phyloP scores from a whole-genome alignment of 2,329 filamentous ascomycete species.

The Scleromitrula shiraiana region DNA sequence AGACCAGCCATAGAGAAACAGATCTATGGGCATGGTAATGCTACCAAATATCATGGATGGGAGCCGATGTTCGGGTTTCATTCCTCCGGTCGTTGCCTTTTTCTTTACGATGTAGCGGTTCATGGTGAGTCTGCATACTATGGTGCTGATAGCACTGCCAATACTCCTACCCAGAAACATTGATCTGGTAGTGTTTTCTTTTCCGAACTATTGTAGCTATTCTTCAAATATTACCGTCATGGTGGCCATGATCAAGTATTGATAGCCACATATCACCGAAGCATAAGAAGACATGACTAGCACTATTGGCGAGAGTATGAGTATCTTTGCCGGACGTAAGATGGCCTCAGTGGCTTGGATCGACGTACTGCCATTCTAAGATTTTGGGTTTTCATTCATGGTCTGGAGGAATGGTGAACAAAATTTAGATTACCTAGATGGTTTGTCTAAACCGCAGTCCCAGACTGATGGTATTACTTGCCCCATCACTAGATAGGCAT shows the following conservation, averaged over 20 bases:
- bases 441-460: no score
- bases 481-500: no score
- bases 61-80: slow-evolving; percentile 51
- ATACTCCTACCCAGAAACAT: slow-evolving; percentile 9
- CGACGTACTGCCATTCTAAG: no score
- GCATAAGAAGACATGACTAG: background rate
- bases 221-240: background rate
- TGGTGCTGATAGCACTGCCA: slow-evolving; percentile 34
- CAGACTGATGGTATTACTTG: no score
- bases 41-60: slow-evolving; percentile 48
- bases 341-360: no score
- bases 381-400: no score
- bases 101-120: slow-evolving; percentile 22
- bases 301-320: background rate
- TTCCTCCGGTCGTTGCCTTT: slow-evolving; percentile 13
- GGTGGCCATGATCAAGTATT: background rate
- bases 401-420: no score
- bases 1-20: slow-evolving; percentile 50
- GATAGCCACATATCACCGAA: background rate
- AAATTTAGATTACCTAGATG: no score
- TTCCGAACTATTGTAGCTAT: background rate
- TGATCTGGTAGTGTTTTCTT: background rate
- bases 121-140: slow-evolving; percentile 30
- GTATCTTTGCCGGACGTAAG: background rate
- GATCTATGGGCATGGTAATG: slow-evolving; percentile 44